Evolutionary conservation across 2,329 filamentous ascomycete genomes (phyloP), one percentile per base, ranked within the genome.

Genomic region (Cladobotryum mycophilum): DNA sequence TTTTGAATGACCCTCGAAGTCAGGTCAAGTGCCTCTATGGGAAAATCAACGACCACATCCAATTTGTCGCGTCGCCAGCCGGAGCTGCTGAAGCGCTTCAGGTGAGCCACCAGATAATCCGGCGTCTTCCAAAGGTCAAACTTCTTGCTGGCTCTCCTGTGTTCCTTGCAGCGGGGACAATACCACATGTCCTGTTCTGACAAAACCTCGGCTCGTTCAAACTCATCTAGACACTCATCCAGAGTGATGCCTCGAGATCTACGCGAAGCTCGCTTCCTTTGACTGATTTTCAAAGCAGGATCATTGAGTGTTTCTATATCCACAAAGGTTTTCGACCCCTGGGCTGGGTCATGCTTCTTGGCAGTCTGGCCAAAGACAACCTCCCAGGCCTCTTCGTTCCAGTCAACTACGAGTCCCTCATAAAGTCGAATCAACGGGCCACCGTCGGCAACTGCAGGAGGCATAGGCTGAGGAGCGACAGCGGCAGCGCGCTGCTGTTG

Each of bases 121-220:
- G 93, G 93, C 2, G 88, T 86, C 64, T 92, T 96, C 93, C 93
- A 99, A 15, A 99, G 80, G 64, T 97, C 91, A 48, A 99, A 89
- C 62, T 93, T 96, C 75, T 99, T 99, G 70, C 86, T 91, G 17
- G 93, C 93, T 53, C 89, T 85, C 14, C 89, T 84, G 61, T 95
- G 86, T 61, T 96, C 89, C 67, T 97, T 97, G 77, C 93, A 99
- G 30, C 89, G 82, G 51, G 89, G 92, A 64, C 93, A 99, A 66
- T 95, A 97, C 93, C 93, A 99, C 53, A 89, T 92, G 65, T 99
- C 95, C 63, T 95, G 88, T 66, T 96, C 89, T 0, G 92, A 96
- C 4, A 99, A 75, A 13, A 96, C 84, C 69, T 99, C 93, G 53
- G 91, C 88, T 65, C 92, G 92, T 63, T 93, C 89, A 59, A 96